These are phyloP conservation scores for Boeremia lycopersici DNA, from an alignment of 2,329 filamentous ascomycete species.

Conservation along the genomic window DNA sequence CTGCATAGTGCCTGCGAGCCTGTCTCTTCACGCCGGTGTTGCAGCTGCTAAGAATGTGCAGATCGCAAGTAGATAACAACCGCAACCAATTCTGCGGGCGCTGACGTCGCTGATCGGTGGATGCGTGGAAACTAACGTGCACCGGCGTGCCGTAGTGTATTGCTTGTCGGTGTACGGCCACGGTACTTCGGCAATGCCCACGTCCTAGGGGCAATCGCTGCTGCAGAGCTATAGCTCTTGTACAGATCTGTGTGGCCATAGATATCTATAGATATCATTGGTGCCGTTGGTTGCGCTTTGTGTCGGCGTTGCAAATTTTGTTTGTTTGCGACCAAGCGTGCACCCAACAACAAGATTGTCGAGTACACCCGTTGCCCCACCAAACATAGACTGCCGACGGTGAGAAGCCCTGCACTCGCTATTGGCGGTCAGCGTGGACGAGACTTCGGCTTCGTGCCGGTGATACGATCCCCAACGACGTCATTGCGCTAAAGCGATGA, in stretches of 20 bases:
- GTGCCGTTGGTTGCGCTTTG: conserved; percentile 1
- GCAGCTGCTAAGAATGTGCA: background rate
- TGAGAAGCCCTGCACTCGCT: background rate
- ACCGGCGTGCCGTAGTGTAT: conserved; percentile 9
- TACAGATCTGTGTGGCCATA: background rate
- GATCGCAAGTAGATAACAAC: background rate
- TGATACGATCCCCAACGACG: background rate
- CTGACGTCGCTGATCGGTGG: conserved; percentile 13
- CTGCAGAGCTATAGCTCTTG: background rate
- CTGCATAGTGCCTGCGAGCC: conserved; percentile 27
- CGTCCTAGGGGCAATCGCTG: background rate
- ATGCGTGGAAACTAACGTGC: conserved; percentile 6
- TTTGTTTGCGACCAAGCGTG: conserved; percentile 7
- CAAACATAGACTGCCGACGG: background rate
- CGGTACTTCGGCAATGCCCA: conserved; percentile 1
- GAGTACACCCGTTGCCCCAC: background rate
- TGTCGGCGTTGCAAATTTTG: conserved; percentile 7
- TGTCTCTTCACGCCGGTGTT: background rate
- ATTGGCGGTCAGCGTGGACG: conserved; percentile 1
- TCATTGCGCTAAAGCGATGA: conserved; percentile 4
- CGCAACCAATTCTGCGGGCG: background rate
- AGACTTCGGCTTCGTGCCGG: background rate
- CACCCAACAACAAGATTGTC: background rate
- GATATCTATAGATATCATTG: background rate
- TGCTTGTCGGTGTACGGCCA: conserved; percentile 5